Base-by-base conservation (phyloP, 2,329 filamentous ascomycete genomes). In the Sclerotinia minor region DNA sequence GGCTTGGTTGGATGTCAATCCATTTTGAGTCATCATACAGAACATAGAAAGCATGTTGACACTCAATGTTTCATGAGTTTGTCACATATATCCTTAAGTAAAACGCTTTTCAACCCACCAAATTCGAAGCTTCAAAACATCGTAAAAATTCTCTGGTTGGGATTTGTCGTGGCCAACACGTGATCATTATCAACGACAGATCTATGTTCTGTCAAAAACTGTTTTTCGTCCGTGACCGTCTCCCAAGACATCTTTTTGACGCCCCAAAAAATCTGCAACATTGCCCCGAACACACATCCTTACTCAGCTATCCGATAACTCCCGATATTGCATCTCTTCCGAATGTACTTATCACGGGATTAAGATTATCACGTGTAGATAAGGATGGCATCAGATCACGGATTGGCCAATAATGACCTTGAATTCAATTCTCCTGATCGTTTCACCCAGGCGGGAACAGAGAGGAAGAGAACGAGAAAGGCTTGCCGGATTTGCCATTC, bases 341-440 rank as follows among this genome's bases (percentile, higher is more conserved):
- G 53, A 60, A 60, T 60, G 58, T 32, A 41, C 11, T 13, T 35
- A 60, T 60, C 44, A 47, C 58, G 44, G 58, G 38, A 47, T 44
- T 21, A 7, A 13, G 11, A 5, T 13, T n/a, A 66, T 66, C 64
- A 66, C 64, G 64, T 66, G 54, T 60, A 50, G 64, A 66, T 66
- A 66, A 60, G 64, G 45, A 60, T 49, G 47, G 49, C 29, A 21
- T 41, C 44, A 24, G 44, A 60, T 49, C 44, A 35, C n/a, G 64
- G 26, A 60, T 52, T 58, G 54, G 35, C 58, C 29, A 60, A 60
- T 45, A 44, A 66, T 52, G 64, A 57, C 29, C 38, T 32, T 26
- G 64, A 66, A n/a, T 66, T 60, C 64, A 60, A 66, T 60, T 66
- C 64, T n/a, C 45, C 64, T 19, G 54, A 66, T 60, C 53, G 64